These are phyloP conservation scores for Alopecurus myosuroides DNA, from an alignment of 176 grass and related monocot species.

Conservation along the genomic window DNA sequence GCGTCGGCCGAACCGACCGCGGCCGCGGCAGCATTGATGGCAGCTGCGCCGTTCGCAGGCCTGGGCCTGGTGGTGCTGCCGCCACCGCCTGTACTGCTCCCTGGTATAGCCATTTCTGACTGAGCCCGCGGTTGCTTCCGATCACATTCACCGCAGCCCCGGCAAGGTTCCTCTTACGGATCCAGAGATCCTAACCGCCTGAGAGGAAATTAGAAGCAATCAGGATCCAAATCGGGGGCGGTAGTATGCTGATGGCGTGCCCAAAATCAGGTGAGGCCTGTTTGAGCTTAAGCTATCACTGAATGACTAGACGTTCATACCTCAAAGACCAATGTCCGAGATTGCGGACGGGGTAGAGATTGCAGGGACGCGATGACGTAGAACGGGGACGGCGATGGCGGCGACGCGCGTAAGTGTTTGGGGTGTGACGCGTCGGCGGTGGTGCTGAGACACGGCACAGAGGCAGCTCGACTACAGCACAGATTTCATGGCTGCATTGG, in stretches of 20 bases:
- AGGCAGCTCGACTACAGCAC: not conserved
- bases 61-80: constrained; percentile 14
- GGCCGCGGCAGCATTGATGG: constrained; percentile 55
- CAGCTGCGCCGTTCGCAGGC: constrained; percentile 41
- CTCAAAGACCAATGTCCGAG: not conserved
- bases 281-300: not conserved
- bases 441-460: not conserved
- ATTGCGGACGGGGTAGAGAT: not conserved
- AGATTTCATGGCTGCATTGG: constrained; percentile 16
- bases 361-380: not conserved
- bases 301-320: not conserved
- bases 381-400: not conserved
- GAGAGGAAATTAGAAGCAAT: not conserved
- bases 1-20: constrained; percentile 47
- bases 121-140: not conserved
- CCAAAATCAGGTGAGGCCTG: not conserved
- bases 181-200: constrained; percentile 23
- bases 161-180: constrained; percentile 17
- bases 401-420: not conserved
- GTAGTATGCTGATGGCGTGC: not conserved
- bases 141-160: constrained; percentile 27
- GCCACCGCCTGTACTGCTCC: constrained; percentile 40
- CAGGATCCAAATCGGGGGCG: constrained; percentile 28
- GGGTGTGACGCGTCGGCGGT: not conserved
- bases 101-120: constrained; percentile 32